Percentiles rank a stretch among this genome's conserved stretches.
Conservation (phyloP, 495 filamentous ascomycete species). For the Xylaria bambusicola region DNA sequence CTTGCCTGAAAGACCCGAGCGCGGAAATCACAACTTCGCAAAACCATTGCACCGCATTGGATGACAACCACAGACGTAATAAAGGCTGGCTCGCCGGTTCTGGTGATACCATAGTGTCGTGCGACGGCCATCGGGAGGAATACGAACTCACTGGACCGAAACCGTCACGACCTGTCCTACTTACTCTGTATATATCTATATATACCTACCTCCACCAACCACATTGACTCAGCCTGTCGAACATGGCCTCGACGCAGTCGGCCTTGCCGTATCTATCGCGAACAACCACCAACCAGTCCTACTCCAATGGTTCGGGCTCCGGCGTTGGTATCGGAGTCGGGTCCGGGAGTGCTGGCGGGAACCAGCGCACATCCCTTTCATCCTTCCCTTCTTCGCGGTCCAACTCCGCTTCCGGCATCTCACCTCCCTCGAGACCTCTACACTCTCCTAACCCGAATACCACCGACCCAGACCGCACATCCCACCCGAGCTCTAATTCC, state of each 20-base stretch:
- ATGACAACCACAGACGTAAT: too few species aligned
- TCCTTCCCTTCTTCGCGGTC: constrained; percentile 61
- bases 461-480: constrained; percentile 49
- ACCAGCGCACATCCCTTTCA: constrained; percentile 51
- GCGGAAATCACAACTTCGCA: neutral
- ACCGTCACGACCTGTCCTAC: too few species aligned
- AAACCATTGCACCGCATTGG: constrained; percentile 4
- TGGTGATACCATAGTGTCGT: neutral
- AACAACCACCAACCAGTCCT: constrained; percentile 33
- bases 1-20: neutral
- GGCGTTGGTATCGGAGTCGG: neutral
- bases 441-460: constrained; percentile 55
- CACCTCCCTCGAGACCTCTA: constrained; percentile 50
- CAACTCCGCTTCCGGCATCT: constrained; percentile 48
- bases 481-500: constrained; percentile 58
- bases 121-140: neutral
- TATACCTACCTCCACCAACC: too few species aligned
- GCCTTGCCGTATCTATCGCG: constrained; percentile 30
- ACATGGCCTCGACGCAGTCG: constrained; percentile 28
- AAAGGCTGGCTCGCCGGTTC: neutral
- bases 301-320: constrained; percentile 26
- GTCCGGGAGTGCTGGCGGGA: constrained; percentile 3
- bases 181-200: too few species aligned
- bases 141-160: too few species aligned
- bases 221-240: too few species aligned